Evolutionary conservation across 225 moss, liverwort and hornwort genomes (phyloP).

Genomic region (Pseudoscleropodium purum): DNA sequence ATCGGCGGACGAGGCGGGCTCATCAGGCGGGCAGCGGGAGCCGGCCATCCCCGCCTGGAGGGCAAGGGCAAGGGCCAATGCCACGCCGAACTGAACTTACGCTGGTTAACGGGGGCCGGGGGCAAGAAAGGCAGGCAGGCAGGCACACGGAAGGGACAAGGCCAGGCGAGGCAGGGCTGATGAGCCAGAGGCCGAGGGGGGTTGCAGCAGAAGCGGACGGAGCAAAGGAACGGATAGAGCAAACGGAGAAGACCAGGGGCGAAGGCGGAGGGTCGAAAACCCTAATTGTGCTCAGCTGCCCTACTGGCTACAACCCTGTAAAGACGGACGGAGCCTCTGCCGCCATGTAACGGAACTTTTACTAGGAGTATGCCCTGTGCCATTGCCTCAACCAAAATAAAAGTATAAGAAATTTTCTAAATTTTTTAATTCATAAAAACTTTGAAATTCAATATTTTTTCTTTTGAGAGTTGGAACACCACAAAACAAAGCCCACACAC

Average conservation of each 20-base stretch:
- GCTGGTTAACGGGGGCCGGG: background rate
- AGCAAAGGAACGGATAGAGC: background rate
- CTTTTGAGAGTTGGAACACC: too few relatives aligned
- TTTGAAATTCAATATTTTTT: too few relatives aligned
- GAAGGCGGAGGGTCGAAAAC: background rate
- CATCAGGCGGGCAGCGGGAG: conserved; percentile 56
- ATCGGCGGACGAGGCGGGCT: conserved; percentile 21
- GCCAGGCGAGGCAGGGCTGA: background rate
- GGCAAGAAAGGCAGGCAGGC: background rate
- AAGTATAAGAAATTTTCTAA: too few relatives aligned
- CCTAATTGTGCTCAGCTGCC: background rate
- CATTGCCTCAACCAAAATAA: too few relatives aligned
- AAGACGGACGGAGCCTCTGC: background rate
- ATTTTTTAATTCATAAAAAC: too few relatives aligned
- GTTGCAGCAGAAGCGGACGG: too few relatives aligned
- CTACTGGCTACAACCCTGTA: background rate
- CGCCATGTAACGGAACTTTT: too few relatives aligned
- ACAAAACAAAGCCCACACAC: too few relatives aligned
- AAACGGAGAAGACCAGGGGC: background rate
- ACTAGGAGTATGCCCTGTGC: too few relatives aligned
- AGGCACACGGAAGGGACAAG: background rate
- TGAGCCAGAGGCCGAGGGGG: background rate
- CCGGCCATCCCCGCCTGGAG: conserved; percentile 49
- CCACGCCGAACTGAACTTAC: background rate
- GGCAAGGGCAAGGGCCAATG: background rate